Conservation (phyloP, 2,329 filamentous ascomycete genomes). For the Aphanocladium album region DNA sequence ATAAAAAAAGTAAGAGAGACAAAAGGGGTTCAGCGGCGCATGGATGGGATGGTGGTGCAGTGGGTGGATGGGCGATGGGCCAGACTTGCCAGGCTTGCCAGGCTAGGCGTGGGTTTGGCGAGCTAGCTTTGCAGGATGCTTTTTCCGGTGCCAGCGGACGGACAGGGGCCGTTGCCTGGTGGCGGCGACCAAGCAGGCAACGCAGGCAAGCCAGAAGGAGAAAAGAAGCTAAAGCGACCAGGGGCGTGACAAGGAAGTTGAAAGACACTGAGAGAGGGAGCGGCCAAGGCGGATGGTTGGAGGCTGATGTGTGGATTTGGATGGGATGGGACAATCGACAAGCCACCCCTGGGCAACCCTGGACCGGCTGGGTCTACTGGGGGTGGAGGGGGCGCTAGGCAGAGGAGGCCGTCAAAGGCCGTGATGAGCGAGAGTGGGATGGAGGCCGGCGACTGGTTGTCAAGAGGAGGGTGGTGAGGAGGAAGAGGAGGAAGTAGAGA, state of each 20-base stretch:
- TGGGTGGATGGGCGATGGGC: too few species aligned
- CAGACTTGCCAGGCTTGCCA: too few species aligned
- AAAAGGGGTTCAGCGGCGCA: slow-evolving; percentile 11
- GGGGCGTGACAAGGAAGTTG: too few species aligned
- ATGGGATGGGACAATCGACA: slow-evolving; percentile 7
- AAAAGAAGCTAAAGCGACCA: too few species aligned
- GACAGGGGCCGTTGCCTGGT: too few species aligned
- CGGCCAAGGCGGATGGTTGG: neutral
- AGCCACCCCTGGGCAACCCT: slow-evolving; percentile 1
- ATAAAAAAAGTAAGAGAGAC: neutral
- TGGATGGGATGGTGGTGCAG: slow-evolving; percentile 5
- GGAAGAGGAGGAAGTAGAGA: neutral
- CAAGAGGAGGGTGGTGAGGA: neutral
- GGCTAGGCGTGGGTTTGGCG: too few species aligned
- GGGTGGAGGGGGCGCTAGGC: neutral
- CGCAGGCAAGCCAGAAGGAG: neutral
- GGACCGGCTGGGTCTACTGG: neutral
- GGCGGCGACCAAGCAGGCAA: too few species aligned
- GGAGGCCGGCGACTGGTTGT: neutral
- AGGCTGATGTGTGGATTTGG: neutral
- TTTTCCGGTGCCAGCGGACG: too few species aligned
- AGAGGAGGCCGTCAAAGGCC: neutral
- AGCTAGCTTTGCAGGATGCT: too few species aligned
- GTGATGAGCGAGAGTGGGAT: neutral
- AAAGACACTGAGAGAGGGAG: too few species aligned